Evolutionary conservation across 2,329 filamentous ascomycete species (phyloP), one percentile per base, ranked within the genome.

Genomic region (Penicillium hesseltinei): DNA sequence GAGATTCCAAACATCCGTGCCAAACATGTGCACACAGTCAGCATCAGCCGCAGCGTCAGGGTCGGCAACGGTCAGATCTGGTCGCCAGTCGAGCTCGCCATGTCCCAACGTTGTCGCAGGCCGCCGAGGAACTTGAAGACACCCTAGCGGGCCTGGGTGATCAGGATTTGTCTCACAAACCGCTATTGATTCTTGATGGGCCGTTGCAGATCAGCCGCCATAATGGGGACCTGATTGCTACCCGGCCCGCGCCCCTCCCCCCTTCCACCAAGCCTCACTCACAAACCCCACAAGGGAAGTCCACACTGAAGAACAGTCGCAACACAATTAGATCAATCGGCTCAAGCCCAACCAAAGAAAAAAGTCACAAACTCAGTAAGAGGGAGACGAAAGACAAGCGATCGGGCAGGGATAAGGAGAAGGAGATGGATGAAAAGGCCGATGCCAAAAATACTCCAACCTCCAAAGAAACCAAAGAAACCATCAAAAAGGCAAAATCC

Each of bases 151-250:
- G 40, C 19, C 29, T 66, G 17, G 23, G 31, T 17, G 56, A 27
- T 10, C 39, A 46, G 8, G 51, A 48, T 21, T 29, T 25, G 21
- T 21, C 59, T 11, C 57, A 60, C 7, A 53, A 51, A 15, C 61
- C 63, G 17, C 39, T 62, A 11, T 53, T 65, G 4, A 45, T 69
- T n/a, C 56, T 70, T 13, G 65, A 69, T 15, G 56, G 60, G 13
- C 70, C 71, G 29, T 56, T 73, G 31, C 72, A 74, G 43, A 71
- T 72, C 42, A 72, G 71, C 56, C 66, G 72, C 48, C 68, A 70
- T 25, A 66, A 69, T 31, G 71, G 71, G 50, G 69, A 72, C 43
- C 65, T 73, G 62, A 65, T 71, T 25, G 64, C 72, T 8, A 69
- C 66, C 7, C 67, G 72, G n/a, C 62, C 66, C 27, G 67, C 71